A percentile compares a stretch with the other conserved stretches of the same genome.
Conservation (phyloP, 2,329 filamentous ascomycete species). For the Colletotrichum gigasporum region DNA sequence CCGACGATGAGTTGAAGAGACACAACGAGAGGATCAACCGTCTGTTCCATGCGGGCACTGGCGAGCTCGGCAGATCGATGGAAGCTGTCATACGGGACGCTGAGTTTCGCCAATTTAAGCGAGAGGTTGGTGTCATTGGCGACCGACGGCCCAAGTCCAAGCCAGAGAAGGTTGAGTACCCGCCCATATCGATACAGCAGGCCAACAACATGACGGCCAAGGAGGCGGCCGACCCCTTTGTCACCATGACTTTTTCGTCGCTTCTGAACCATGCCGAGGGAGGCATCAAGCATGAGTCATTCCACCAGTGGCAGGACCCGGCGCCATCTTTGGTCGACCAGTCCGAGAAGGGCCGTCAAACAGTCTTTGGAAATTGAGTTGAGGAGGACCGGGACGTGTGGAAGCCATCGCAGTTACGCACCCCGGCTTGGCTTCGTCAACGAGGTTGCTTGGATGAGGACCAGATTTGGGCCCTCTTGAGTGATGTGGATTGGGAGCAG, state of each 20-base stretch:
- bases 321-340: conserved; percentile 6
- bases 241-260: conserved; percentile 51
- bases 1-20: conserved; percentile 35
- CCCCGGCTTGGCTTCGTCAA: conserved; percentile 20
- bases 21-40: conserved; percentile 42
- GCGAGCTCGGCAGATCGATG: conserved; percentile 45
- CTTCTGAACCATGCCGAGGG: conserved; percentile 34
- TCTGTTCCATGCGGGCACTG: conserved; percentile 51
- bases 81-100: conserved; percentile 42
- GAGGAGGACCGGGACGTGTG: neutral
- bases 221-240: conserved; percentile 51
- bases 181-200: conserved; percentile 45
- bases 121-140: conserved; percentile 48
- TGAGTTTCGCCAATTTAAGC: conserved; percentile 38
- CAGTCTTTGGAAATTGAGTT: conserved; percentile 20
- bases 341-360: conserved; percentile 10
- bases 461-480: conserved; percentile 22
- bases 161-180: conserved; percentile 37
- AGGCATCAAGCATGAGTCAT: neutral
- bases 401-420: neutral
- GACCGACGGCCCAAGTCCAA: conserved; percentile 44
- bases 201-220: conserved; percentile 47
- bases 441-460: conserved; percentile 30
- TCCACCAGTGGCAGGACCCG: conserved; percentile 15
- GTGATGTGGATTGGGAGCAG: conserved; percentile 7